Base-by-base conservation (phyloP, 2,329 filamentous ascomycete genomes). In the Colletotrichum gloeosporioides region DNA sequence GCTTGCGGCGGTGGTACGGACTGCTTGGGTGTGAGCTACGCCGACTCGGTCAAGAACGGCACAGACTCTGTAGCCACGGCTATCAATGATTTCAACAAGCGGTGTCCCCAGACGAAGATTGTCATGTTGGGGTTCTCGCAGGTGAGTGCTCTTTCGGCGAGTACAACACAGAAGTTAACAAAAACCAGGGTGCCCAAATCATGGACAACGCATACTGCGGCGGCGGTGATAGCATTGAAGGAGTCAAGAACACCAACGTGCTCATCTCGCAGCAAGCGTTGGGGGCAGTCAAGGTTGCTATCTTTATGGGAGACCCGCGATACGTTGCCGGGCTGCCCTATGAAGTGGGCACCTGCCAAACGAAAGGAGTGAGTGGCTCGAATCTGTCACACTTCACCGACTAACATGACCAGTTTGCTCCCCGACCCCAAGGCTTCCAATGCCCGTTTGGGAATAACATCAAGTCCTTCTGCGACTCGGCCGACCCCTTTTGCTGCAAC, bases 251-350 rank as follows among this genome's bases (percentile, higher is more conserved):
- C 63, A 86, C 88, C 2, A 84, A 85, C 0, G 83, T 88, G 1
- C 84, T 84, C 3, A 82, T 90, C 6, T 85, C 85, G 3, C 84
- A 87, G 0, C 86, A 84, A 8, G 89, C 91, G 4, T 83, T 92
- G 9, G 84, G 83, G 5, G 88, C 89, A 80, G 89, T 94, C 79
- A 92, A 92, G 82, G 92, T 90, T 0, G 91, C 89, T 16, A 92
- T 94, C 78, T 90, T 93, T 81, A 90, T 93, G 88, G 92, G 92
- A 8, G 89, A 92, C 79, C 93, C 93, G 5, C 87, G 91, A 74
- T 90, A 90, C 79, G 85, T 87, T 9, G 82, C 84, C 8, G 91
- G 91, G 0, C 82, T 92, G 36, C 81, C 90, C 0, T 93, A 92
- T 80, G 88, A 91, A 69, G 90, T 92, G 53, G 92, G 92, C 15